Evolutionary conservation across 257 asterid species (phyloP).

Genomic region (Salvia rosmarinus): DNA sequence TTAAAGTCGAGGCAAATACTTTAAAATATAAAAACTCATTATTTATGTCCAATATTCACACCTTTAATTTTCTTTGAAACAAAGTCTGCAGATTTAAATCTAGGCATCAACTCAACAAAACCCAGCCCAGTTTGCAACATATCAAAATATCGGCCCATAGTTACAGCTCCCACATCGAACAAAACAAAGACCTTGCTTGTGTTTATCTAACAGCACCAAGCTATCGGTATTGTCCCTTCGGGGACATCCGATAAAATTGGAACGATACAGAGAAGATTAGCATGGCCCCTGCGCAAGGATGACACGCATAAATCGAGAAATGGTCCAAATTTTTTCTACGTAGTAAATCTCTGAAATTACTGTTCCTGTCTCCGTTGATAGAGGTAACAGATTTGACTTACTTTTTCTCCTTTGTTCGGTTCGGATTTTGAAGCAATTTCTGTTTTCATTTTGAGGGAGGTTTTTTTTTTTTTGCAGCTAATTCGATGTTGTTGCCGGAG

Average conservation of each 20-base stretch:
- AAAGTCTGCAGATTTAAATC: too few relatives aligned
- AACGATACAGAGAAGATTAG: slow-evolving; percentile 84
- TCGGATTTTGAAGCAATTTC: neutral
- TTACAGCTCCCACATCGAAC: neutral
- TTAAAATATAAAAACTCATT: too few relatives aligned
- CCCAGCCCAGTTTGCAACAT: neutral
- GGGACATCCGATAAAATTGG: slow-evolving; percentile 58
- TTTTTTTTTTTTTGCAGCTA: neutral
- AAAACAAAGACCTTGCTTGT: rapidly evolving
- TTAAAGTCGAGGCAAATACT: too few relatives aligned
- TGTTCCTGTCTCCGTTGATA: neutral
- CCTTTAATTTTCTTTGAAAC: too few relatives aligned
- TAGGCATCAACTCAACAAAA: neutral
- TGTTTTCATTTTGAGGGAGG: neutral
- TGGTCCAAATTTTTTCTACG: slow-evolving; percentile 54
- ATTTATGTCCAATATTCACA: too few relatives aligned
- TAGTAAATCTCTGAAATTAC: neutral
- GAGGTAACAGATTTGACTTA: neutral
- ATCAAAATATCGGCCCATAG: neutral
- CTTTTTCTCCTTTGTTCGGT: neutral
- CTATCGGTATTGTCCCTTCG: slow-evolving; percentile 27
- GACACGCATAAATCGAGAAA: slow-evolving; percentile 73
- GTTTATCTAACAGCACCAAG: neutral
- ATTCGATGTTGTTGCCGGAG: slow-evolving; percentile 44
- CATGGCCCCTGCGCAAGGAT: slow-evolving; percentile 89